A percentile compares a stretch with the other conserved stretches of the same genome.
These are phyloP conservation scores for Diutina rugosa DNA, from an alignment of 1,139 yeast species.

Conservation along the genomic window DNA sequence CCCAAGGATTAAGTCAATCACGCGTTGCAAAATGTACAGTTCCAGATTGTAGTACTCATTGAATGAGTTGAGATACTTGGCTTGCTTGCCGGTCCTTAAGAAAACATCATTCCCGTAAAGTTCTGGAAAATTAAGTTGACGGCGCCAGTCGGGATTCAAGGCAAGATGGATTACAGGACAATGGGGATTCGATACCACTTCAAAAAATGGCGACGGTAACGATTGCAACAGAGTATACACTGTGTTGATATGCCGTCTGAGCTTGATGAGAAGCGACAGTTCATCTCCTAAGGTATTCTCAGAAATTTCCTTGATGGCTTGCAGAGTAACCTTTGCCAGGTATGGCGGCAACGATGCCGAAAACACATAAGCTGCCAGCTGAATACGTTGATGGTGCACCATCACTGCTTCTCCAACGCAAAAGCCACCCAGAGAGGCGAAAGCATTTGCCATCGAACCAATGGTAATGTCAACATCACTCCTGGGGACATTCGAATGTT, in stretches of 20 bases:
- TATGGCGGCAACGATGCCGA: slow-evolving; percentile 94
- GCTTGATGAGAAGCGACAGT: slow-evolving; percentile 17
- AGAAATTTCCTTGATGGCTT: slow-evolving; percentile 27
- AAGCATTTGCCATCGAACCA: slow-evolving; percentile 73
- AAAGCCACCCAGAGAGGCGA: slow-evolving; percentile 92
- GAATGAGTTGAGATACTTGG: slow-evolving; percentile 20
- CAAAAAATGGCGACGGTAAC: slow-evolving; percentile 14
- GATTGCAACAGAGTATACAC: slow-evolving; percentile 11
- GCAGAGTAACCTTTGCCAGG: slow-evolving; percentile 63
- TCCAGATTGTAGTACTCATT: slow-evolving; percentile 40
- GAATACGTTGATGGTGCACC: slow-evolving; percentile 87
- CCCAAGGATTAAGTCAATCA: slow-evolving; percentile 41
- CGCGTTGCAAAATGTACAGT: slow-evolving; percentile 46
- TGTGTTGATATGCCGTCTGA: slow-evolving; percentile 14
- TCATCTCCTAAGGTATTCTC: slow-evolving; percentile 18
- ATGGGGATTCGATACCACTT: slow-evolving; percentile 41
- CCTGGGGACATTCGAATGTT: slow-evolving; percentile 53
- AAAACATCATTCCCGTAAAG: slow-evolving; percentile 32
- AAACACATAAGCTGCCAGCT: slow-evolving; percentile 81
- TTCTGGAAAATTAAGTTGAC: slow-evolving; percentile 28
- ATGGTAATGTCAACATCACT: slow-evolving; percentile 69
- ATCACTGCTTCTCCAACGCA: slow-evolving; percentile 78
- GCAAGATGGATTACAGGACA: slow-evolving; percentile 63
- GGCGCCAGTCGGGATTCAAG: slow-evolving; percentile 31
- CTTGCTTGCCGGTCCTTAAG: slow-evolving; percentile 25